Percentiles rank a stretch among this genome's conserved stretches.
Conservation (phyloP, 495 filamentous ascomycete species). For the Bathelium albidoporum region DNA sequence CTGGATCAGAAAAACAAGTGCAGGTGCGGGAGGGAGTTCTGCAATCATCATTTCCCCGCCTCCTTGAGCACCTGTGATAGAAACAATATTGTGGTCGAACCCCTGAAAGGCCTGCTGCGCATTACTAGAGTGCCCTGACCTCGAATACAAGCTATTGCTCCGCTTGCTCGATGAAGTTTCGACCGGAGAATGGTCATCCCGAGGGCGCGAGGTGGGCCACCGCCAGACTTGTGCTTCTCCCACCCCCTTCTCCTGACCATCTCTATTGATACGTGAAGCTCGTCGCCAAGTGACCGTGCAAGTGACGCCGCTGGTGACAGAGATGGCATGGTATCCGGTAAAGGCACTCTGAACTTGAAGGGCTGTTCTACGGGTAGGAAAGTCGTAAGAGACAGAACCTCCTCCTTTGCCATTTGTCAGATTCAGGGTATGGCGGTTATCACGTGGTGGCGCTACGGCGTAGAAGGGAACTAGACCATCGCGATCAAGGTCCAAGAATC, state of each 20-base stretch:
- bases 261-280: background rate
- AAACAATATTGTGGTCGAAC: background rate
- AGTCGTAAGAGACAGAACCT: constrained; percentile 1
- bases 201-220: background rate
- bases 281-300: constrained; percentile 5
- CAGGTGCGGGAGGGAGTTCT: background rate
- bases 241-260: background rate
- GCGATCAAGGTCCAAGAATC: constrained; percentile 2
- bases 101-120: background rate
- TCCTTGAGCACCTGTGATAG: background rate
- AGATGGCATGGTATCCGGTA: constrained; percentile 5
- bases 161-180: background rate
- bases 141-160: background rate
- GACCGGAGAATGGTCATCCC: background rate
- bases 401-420: constrained; percentile 9
- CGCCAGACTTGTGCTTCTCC: constrained; percentile 2
- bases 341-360: constrained; percentile 4
- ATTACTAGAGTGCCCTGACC: background rate
- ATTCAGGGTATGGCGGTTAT: background rate
- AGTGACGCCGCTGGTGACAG: background rate
- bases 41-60: constrained; percentile 4
- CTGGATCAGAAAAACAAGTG: background rate
- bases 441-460: background rate
- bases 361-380: background rate
- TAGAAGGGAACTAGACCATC: constrained; percentile 6